Conservation (phyloP, 2,329 filamentous ascomycete genomes). For the Xylariaceae sp. region DNA sequence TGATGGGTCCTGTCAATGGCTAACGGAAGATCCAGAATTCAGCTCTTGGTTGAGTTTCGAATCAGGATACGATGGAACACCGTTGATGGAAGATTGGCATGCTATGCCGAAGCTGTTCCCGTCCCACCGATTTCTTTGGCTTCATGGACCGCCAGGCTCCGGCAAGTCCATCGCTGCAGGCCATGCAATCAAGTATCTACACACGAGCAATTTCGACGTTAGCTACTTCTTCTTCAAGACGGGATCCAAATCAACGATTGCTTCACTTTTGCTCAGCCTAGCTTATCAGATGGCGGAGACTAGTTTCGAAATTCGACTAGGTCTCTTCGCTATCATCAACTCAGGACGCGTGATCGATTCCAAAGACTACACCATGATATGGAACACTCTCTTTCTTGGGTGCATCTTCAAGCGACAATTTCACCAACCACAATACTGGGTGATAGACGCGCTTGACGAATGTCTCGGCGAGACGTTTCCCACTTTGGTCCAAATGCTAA, state of each 20-base stretch:
- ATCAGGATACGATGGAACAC: not conserved
- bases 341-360: constrained; percentile 11
- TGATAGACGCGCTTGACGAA: constrained; percentile 23
- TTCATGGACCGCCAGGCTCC: not conserved
- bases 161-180: not conserved
- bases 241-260: constrained; percentile 19
- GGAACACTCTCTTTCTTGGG: constrained; percentile 20
- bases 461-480: constrained; percentile 3
- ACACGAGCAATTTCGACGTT: not conserved
- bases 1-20: not conserved
- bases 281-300: constrained; percentile 23
- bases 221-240: constrained; percentile 14
- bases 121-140: not conserved
- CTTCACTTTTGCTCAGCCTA: constrained; percentile 12
- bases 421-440: constrained; percentile 20
- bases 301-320: constrained; percentile 17
- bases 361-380: constrained; percentile 20
- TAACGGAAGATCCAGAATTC: not conserved
- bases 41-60: not conserved
- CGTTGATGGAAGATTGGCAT: not conserved
- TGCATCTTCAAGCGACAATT: constrained; percentile 17
- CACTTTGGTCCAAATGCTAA: not conserved
- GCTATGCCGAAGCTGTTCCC: too few relatives aligned
- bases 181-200: not conserved
- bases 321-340: constrained; percentile 16